A percentile compares a stretch with the other conserved stretches of the same genome.
These are phyloP conservation scores for Sugiyamaella xylanicola DNA, from an alignment of 1,139 yeast species.

Conservation along the genomic window DNA sequence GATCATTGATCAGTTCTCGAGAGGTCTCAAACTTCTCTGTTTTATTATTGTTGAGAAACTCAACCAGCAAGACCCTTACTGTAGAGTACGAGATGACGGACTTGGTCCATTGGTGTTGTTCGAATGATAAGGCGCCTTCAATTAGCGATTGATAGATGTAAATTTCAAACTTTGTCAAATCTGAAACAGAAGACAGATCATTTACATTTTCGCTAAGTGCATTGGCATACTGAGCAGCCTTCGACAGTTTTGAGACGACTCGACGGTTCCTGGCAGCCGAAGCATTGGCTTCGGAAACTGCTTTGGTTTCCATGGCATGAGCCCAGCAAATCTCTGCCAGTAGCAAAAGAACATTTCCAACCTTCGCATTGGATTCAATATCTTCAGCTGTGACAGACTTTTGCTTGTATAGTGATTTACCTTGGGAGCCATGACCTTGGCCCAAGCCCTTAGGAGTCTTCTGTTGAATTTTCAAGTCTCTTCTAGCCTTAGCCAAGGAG, in stretches of 20 bases:
- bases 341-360: conserved; percentile 54
- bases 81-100: conserved; percentile 58
- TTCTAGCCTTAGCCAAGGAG: conserved; percentile 58
- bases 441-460: conserved; percentile 49
- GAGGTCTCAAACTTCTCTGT: conserved; percentile 19
- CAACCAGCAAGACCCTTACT: conserved; percentile 58
- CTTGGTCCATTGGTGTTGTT: conserved; percentile 58
- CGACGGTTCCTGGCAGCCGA: conserved; percentile 44
- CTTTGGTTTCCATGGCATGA: conserved; percentile 65
- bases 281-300: conserved; percentile 57
- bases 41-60: conserved; percentile 21
- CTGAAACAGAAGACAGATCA: conserved; percentile 40
- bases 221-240: conserved; percentile 53
- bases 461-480: conserved; percentile 56
- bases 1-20: conserved; percentile 53
- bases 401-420: conserved; percentile 43
- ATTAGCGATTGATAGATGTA: conserved; percentile 60
- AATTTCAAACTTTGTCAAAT: conserved; percentile 51
- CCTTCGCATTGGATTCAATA: conserved; percentile 50
- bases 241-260: conserved; percentile 67
- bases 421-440: conserved; percentile 42
- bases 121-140: conserved; percentile 60
- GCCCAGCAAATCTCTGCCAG: conserved; percentile 71
- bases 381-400: conserved; percentile 48
- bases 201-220: conserved; percentile 49